Evolutionary conservation across 2,329 filamentous ascomycete genomes (phyloP).

Genomic region (Cladosporium sp.): DNA sequence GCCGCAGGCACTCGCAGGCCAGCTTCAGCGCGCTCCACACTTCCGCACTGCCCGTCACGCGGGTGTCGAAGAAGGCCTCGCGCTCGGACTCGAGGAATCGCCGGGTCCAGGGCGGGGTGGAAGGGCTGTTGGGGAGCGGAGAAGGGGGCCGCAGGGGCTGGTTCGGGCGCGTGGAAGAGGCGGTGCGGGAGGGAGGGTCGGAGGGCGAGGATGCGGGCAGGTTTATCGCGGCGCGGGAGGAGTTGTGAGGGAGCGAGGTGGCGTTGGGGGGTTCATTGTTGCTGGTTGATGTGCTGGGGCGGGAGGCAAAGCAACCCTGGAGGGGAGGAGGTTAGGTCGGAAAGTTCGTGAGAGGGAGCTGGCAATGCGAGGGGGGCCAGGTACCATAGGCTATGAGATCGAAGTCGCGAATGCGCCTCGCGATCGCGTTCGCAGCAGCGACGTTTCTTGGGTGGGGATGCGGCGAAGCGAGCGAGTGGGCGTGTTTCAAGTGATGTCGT

Average conservation of each 20-base stretch:
- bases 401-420: slow-evolving; percentile 12
- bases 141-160: slow-evolving; percentile 19
- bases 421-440: slow-evolving; percentile 5
- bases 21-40: slow-evolving; percentile 72
- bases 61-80: slow-evolving; percentile 81
- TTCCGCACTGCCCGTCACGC: slow-evolving; percentile 69
- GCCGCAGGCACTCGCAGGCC: slow-evolving; percentile 62
- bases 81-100: slow-evolving; percentile 63
- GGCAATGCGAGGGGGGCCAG: background rate
- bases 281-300: slow-evolving; percentile 3
- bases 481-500: too few species aligned
- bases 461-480: background rate
- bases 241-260: background rate
- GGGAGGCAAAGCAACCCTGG: slow-evolving; percentile 9
- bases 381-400: slow-evolving; percentile 1
- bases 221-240: slow-evolving; percentile 12
- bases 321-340: background rate
- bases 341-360: background rate
- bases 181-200: background rate
- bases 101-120: slow-evolving; percentile 57
- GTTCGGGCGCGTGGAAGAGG: background rate
- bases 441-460: background rate
- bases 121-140: slow-evolving; percentile 17
- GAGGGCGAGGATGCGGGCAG: background rate
- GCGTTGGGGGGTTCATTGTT: background rate